These are phyloP conservation scores for Toxicodendron radicans DNA, from an alignment of 345 rosid genomes.

Conservation along the genomic window DNA sequence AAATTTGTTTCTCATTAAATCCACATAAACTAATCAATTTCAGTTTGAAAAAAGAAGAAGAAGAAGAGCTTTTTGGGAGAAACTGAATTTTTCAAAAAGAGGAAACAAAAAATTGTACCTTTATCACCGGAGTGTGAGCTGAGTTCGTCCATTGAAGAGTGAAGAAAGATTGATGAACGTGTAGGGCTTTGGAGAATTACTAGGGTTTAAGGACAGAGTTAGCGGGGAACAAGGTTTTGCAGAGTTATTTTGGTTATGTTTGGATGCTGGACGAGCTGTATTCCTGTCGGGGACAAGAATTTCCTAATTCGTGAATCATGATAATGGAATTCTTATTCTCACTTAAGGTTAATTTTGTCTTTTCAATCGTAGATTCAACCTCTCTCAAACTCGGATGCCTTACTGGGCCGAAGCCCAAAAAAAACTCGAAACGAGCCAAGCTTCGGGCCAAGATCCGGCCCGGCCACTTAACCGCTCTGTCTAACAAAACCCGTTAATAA, in stretches of 20 bases:
- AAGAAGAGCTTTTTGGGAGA: background rate
- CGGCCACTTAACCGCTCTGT: no score
- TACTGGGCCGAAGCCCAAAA: no score
- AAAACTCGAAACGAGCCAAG: no score
- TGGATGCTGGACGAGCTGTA: background rate
- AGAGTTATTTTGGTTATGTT: background rate
- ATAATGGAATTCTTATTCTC: background rate
- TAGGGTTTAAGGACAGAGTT: background rate
- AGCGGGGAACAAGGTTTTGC: background rate
- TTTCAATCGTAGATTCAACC: no score
- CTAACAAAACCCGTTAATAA: no score
- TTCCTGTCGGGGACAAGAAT: background rate
- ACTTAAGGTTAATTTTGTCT: no score
- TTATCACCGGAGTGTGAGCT: background rate
- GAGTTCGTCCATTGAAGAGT: constrained; percentile 11
- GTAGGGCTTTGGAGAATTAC: background rate
- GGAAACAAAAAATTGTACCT: background rate
- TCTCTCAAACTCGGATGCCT: no score
- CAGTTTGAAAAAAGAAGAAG: background rate
- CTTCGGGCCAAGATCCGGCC: no score
- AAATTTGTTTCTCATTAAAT: background rate
- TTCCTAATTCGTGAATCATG: background rate
- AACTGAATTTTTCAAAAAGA: background rate
- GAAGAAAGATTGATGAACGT: background rate
- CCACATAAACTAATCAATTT: background rate